These are phyloP conservation scores for Erodium texanum DNA, from an alignment of 441 rosid species.

Conservation along the genomic window DNA sequence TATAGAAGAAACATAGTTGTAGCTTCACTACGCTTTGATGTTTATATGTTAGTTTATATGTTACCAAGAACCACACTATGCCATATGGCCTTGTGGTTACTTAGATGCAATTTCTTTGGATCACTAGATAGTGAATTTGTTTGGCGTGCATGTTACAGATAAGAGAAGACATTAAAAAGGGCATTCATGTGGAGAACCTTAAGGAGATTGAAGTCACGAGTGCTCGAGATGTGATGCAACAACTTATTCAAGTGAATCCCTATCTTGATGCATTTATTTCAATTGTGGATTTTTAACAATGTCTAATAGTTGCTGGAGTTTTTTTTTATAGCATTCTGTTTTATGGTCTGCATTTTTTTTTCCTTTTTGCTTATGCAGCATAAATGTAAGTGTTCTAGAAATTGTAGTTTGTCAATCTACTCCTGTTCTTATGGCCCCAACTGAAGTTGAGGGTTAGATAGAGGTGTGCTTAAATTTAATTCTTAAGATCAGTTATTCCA, in stretches of 20 bases:
- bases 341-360: too few species aligned
- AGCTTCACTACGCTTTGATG: neutral
- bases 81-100: neutral
- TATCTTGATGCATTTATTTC: conserved; percentile 6
- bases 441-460: too few species aligned
- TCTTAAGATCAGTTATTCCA: too few species aligned
- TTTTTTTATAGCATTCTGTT: neutral
- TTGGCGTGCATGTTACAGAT: conserved; percentile 36
- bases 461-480: too few species aligned
- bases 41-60: neutral
- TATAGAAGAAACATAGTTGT: neutral
- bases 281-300: neutral
- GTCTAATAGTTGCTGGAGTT: neutral
- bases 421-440: too few species aligned
- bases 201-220: conserved; percentile 85
- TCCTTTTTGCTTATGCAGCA: too few species aligned
- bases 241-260: conserved; percentile 58
- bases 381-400: too few species aligned
- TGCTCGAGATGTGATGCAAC: conserved; percentile 88
- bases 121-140: neutral
- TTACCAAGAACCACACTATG: neutral
- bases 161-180: conserved; percentile 90
- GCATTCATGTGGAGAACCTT: conserved; percentile 83
- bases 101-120: neutral
- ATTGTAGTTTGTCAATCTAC: too few species aligned